A percentile compares a stretch with the other conserved stretches of the same genome.
Conservation (phyloP, 129 eudicot genomes). For the Flaveria robusta region DNA sequence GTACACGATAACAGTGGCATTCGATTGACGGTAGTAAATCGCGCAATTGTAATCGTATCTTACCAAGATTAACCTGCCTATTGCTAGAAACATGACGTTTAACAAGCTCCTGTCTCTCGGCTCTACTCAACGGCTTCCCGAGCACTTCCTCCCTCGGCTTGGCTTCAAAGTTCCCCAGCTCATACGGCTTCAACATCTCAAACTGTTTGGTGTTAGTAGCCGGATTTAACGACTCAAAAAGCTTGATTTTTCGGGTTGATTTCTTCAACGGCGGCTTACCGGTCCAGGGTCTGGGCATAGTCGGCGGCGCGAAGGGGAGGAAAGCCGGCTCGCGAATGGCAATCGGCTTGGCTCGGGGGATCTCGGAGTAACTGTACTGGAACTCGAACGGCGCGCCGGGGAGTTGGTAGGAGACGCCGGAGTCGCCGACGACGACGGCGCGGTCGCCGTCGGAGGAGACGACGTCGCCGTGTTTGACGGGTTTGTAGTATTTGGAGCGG, state of each 20-base stretch:
- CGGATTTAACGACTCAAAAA: conserved; percentile 52
- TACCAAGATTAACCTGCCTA: conserved; percentile 91
- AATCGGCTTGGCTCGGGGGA: conserved; percentile 76
- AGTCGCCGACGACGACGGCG: conserved; percentile 60
- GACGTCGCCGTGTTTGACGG: conserved; percentile 52
- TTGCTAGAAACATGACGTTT: conserved; percentile 53
- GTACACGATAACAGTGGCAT: too few species aligned
- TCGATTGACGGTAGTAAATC: neutral
- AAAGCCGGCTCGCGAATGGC: conserved; percentile 95
- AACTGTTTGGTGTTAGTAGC: conserved; percentile 21
- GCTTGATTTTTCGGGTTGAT: conserved; percentile 54
- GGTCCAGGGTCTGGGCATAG: conserved; percentile 96
- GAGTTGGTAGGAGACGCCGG: conserved; percentile 79
- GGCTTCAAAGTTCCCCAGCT: conserved; percentile 47
- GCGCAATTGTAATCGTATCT: neutral
- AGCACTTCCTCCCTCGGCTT: conserved; percentile 70
- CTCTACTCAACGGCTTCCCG: conserved; percentile 67
- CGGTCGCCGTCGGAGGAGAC: conserved; percentile 56
- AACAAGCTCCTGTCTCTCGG: conserved; percentile 63
- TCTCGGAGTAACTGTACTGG: conserved; percentile 82
- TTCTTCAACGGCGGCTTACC: conserved; percentile 93
- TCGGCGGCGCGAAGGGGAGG: conserved; percentile 90
- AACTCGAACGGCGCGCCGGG: conserved; percentile 98
- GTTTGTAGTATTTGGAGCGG: conserved; percentile 80
- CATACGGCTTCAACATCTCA: conserved; percentile 52